These are phyloP conservation scores for Dryas drummondii DNA, from an alignment of 306 rosid species.

Conservation along the genomic window DNA sequence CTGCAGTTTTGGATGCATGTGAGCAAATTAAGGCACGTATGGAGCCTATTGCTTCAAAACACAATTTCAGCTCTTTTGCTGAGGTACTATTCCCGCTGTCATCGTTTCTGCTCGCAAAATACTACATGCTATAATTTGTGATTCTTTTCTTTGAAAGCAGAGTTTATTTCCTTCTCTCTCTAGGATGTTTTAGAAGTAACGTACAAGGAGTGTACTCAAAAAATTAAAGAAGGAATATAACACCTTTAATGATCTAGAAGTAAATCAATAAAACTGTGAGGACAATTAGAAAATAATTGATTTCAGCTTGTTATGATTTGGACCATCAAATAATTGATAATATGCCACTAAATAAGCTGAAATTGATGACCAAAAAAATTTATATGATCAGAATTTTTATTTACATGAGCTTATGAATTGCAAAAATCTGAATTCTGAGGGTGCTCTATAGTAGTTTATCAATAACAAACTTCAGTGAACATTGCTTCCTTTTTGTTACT, in stretches of 20 bases:
- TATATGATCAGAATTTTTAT: not conserved
- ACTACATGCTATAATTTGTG: not conserved
- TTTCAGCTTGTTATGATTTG: not conserved
- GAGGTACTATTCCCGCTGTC: not conserved
- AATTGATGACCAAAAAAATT: not conserved
- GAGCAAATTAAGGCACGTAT: slow-evolving; percentile 81
- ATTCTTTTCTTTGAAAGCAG: not conserved
- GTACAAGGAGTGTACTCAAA: not conserved
- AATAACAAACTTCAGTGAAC: not conserved
- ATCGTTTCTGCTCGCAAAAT: slow-evolving; percentile 6
- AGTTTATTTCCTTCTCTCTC: not conserved
- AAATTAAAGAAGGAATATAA: not conserved
- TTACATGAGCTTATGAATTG: not conserved
- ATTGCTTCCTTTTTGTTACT: not conserved
- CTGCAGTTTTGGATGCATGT: slow-evolving; percentile 95
- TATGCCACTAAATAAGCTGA: not conserved
- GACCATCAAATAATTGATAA: not conserved
- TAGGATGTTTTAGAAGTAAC: not conserved
- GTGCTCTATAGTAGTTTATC: not conserved
- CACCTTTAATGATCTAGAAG: not conserved
- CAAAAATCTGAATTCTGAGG: not conserved
- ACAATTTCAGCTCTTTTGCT: slow-evolving; percentile 41
- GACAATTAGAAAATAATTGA: not conserved
- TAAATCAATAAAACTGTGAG: not conserved
- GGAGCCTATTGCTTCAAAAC: slow-evolving; percentile 71